Base-by-base conservation (phyloP, 1,139 yeast species). In the Saccharomyces hybrid region DNA sequence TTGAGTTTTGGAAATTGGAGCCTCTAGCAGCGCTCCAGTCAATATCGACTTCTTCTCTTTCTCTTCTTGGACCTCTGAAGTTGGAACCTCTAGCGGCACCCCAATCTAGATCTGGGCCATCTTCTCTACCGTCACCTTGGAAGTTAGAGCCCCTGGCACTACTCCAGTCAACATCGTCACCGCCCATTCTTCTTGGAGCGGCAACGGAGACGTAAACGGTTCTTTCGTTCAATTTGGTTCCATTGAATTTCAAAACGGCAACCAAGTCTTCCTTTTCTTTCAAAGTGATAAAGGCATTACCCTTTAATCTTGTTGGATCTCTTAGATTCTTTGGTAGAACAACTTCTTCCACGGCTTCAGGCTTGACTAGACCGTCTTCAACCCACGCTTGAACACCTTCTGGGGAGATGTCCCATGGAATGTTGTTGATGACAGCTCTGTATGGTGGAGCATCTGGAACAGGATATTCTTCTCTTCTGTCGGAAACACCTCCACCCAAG, bases 371-470 rank as follows among this genome's bases (percentile, higher is more conserved):
- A 66, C 83, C 81, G 66, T 79, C 81, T 63, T 81, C 85, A 59
- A 91, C 83, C 75, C 88, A 86, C 49, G 81, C 81, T 54, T 73
- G 75, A 58, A 93, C 77, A 48, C 77, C 81, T 38, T 77, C 82
- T 70, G 91, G 97, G 55, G 77, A 73, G 49, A 82, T 80, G 60
- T 87, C 93, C 84, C 89, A 88, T 57, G 97, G 90, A 69, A 95
- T 80, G 73, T 91, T 90, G 68, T 83, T 82, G 63, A 93, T 79
- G 72, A 90, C 82, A 23, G 97, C 97, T 67, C 88, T 86, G 78
- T 74, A 95, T 54, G 99, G 99, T 31, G 97, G 91, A 54, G 76
- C 79, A 66, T 90, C 95, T 50, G 99, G 99, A 58, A 95, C 78
- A 48, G 96, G 96, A 66, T 75, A 86, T 66, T 84, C 93, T 59